Evolutionary conservation across 352 stramenopile genomes (phyloP).

Genomic region (Pythium scleroteichum): DNA sequence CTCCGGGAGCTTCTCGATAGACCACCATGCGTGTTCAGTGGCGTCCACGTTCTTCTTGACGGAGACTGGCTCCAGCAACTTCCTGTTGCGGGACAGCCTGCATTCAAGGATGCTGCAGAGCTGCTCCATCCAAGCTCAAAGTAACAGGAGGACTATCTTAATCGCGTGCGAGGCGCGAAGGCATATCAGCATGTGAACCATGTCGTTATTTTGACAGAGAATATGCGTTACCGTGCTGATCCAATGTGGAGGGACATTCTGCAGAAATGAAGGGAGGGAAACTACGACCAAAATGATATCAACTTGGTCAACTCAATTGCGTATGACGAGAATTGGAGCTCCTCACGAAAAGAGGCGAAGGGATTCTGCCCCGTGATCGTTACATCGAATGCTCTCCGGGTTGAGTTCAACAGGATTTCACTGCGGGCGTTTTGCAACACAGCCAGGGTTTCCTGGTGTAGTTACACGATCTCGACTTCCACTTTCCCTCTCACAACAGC

Average conservation of each 20-base stretch:
- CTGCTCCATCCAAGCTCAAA: not conserved
- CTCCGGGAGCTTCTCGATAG: conserved; percentile 2
- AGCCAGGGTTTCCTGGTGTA: not conserved
- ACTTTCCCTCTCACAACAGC: not conserved
- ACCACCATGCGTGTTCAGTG: conserved; percentile 12
- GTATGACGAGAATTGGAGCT: conserved; percentile 1
- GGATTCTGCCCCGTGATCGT: conserved; percentile 20
- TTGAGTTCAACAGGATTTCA: conserved; percentile 6
- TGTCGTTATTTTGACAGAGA: conserved; percentile 15
- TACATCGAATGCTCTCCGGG: conserved; percentile 8
- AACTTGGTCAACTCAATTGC: conserved; percentile 5
- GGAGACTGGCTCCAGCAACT: conserved; percentile 35
- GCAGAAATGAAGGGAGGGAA: conserved; percentile 1
- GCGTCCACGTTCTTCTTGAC: conserved; percentile 28
- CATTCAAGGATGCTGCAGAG: not conserved
- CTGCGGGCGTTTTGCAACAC: not conserved
- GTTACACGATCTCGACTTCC: not conserved
- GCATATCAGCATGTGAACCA: conserved; percentile 3
- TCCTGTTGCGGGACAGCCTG: conserved; percentile 25
- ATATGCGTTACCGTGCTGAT: conserved; percentile 14
- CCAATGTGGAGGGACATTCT: conserved; percentile 8
- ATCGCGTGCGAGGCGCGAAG: not conserved
- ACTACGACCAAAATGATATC: conserved; percentile 6
- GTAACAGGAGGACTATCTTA: not conserved
- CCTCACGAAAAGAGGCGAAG: not conserved